A percentile compares a stretch with the other conserved stretches of the same genome.
Conservation (phyloP, 768 basidiomycete genomes). For the Lactifluus pinguis region DNA sequence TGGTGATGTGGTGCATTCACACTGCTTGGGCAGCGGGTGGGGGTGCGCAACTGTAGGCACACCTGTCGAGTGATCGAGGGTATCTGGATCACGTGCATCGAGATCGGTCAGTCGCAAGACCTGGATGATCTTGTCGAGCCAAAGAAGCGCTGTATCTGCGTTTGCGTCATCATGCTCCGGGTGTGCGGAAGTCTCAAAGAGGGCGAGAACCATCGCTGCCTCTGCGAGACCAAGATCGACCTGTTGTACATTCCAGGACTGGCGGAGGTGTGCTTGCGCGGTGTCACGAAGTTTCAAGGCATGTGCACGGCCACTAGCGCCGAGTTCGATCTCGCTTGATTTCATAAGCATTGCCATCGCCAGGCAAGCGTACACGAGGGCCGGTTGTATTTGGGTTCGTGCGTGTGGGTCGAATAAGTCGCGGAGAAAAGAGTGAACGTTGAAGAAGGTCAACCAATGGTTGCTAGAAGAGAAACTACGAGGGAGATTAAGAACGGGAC, state of each 20-base stretch:
- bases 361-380: slow-evolving; percentile 57
- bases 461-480: slow-evolving; percentile 57
- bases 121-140: slow-evolving; percentile 59
- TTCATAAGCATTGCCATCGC: slow-evolving; percentile 66
- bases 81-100: slow-evolving; percentile 46
- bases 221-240: slow-evolving; percentile 60
- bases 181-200: slow-evolving; percentile 71
- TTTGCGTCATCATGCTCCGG: slow-evolving; percentile 52
- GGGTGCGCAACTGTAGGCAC: slow-evolving; percentile 41
- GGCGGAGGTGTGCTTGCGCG: slow-evolving; percentile 47
- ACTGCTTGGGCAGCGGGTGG: slow-evolving; percentile 26
- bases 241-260: slow-evolving; percentile 41
- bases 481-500: background rate
- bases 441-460: slow-evolving; percentile 63
- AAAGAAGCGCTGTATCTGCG: slow-evolving; percentile 41
- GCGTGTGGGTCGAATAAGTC: slow-evolving; percentile 44
- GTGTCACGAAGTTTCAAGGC: slow-evolving; percentile 49
- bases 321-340: slow-evolving; percentile 57
- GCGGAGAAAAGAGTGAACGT: slow-evolving; percentile 44
- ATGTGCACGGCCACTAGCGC: slow-evolving; percentile 43
- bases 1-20: slow-evolving; percentile 34
- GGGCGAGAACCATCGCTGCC: slow-evolving; percentile 65
- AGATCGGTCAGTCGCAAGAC: slow-evolving; percentile 43
- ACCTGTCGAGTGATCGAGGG: slow-evolving; percentile 35
- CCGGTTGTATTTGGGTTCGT: slow-evolving; percentile 54